Percentiles rank a stretch among this genome's conserved stretches.
These are phyloP conservation scores for Exophiala bonariae DNA, from an alignment of 2,329 filamentous ascomycete species.

Conservation along the genomic window DNA sequence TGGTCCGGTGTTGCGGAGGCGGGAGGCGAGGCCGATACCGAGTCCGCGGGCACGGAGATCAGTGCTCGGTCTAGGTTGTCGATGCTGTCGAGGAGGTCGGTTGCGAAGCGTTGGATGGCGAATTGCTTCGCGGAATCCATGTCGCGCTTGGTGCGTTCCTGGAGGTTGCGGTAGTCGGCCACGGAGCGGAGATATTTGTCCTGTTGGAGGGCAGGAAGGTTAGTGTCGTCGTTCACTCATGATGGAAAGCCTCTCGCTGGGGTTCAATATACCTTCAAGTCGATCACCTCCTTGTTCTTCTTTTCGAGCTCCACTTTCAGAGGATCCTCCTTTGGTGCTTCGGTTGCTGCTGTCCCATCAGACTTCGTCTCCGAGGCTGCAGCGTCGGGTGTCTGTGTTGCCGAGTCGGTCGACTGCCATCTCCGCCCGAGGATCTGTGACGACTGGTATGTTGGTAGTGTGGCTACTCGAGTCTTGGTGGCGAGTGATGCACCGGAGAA, in stretches of 20 bases:
- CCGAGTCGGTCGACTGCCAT: constrained; percentile 46
- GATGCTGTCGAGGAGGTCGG: constrained; percentile 90
- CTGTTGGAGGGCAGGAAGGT: constrained; percentile 47
- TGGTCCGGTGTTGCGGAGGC: constrained; percentile 37
- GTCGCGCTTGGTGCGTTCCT: constrained; percentile 90
- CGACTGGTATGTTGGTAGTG: constrained; percentile 32
- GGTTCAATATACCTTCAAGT: constrained; percentile 92
- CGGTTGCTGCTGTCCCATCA: constrained; percentile 41
- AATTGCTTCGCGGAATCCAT: constrained; percentile 86
- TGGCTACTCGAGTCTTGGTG: constrained; percentile 20
- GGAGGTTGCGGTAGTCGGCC: constrained; percentile 96
- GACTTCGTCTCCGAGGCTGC: no score
- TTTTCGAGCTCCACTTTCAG: constrained; percentile 68
- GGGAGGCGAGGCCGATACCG: constrained; percentile 54
- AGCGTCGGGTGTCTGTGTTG: no score
- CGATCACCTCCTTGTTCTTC: constrained; percentile 70
- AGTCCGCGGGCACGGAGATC: constrained; percentile 71
- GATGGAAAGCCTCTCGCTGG: no score
- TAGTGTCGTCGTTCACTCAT: no score
- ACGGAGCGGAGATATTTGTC: constrained; percentile 93
- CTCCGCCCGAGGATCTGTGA: constrained; percentile 36
- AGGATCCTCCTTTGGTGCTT: constrained; percentile 46
- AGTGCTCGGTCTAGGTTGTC: constrained; percentile 97
- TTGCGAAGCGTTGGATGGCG: constrained; percentile 89
- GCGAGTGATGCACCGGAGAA: constrained; percentile 19